phyloP scores from a whole-genome alignment of 2,329 filamentous ascomycete genomes.

The Aspergillus sp. region DNA sequence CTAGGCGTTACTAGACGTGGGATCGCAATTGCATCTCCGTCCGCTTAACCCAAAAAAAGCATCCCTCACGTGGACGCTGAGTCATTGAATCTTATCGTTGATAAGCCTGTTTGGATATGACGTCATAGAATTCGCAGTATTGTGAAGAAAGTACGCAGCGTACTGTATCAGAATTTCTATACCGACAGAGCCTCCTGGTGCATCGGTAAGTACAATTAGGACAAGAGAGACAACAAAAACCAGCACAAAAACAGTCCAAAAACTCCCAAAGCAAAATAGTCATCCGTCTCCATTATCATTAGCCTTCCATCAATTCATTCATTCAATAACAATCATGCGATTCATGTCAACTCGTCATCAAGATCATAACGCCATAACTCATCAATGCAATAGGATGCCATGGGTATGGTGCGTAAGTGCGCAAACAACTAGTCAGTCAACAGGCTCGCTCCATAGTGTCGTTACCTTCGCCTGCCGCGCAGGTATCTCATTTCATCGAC shows the following conservation, averaged over 20 bases:
- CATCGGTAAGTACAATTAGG: neutral
- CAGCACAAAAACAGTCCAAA: no score
- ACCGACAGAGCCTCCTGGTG: neutral
- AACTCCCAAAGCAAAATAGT: no score
- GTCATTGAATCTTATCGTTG: neutral
- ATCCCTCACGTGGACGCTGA: constrained; percentile 1
- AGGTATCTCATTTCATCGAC: constrained; percentile 19
- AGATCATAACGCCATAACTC: neutral
- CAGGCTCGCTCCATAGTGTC: neutral
- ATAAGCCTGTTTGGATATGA: neutral
- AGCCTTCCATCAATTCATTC: no score
- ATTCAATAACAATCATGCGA: neutral
- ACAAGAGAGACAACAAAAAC: neutral
- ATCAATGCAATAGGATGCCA: neutral
- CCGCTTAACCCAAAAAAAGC: neutral
- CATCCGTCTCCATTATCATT: no score
- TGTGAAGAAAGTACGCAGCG: no score
- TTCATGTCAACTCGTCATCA: neutral
- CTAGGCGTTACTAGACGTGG: no score
- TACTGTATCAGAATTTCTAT: neutral
- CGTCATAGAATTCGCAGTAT: neutral
- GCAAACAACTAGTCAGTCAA: no score
- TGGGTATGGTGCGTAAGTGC: no score
- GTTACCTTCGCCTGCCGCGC: neutral
- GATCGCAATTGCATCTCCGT: no score